Evolutionary conservation across 441 rosid genomes (phyloP).

Genomic region (Euphorbia corollata): DNA sequence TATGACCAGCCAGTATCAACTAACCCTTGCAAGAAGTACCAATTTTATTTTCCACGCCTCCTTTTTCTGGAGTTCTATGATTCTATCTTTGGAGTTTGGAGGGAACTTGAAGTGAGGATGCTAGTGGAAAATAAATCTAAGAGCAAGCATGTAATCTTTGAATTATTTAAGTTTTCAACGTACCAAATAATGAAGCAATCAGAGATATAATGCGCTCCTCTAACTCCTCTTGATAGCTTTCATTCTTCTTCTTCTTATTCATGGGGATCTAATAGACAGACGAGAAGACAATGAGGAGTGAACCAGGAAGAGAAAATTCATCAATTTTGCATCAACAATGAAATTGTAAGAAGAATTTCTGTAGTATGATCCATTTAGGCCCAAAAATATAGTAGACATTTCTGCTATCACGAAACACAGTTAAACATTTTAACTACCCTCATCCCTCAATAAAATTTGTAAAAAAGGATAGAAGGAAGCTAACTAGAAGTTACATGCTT

Average conservation of each 20-base stretch:
- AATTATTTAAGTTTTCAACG: constrained; percentile 36
- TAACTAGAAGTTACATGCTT: neutral
- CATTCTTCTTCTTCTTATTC: constrained; percentile 78
- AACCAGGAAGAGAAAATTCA: neutral
- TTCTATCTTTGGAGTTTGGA: too few relatives aligned
- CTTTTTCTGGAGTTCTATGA: too few relatives aligned
- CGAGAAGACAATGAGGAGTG: neutral
- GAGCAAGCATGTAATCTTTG: constrained; percentile 13
- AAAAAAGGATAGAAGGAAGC: neutral
- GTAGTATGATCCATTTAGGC: neutral
- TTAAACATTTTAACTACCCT: neutral
- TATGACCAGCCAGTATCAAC: neutral
- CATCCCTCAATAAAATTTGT: neutral
- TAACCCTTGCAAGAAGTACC: neutral
- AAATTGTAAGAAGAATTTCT: neutral
- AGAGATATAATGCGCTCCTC: constrained; percentile 79
- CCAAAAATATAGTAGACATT: neutral
- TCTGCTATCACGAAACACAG: neutral
- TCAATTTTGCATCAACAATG: constrained; percentile 4
- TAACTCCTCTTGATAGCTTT: constrained; percentile 75
- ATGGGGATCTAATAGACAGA: constrained; percentile 54
- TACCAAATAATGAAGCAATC: constrained; percentile 86
- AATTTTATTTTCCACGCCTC: neutral
- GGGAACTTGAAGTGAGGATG: neutral
- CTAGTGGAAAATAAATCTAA: neutral